Evolutionary conservation across 192 early-diverging fungal species (phyloP), one percentile per base, ranked within the genome.

Genomic region (Spinellus fusiger): DNA sequence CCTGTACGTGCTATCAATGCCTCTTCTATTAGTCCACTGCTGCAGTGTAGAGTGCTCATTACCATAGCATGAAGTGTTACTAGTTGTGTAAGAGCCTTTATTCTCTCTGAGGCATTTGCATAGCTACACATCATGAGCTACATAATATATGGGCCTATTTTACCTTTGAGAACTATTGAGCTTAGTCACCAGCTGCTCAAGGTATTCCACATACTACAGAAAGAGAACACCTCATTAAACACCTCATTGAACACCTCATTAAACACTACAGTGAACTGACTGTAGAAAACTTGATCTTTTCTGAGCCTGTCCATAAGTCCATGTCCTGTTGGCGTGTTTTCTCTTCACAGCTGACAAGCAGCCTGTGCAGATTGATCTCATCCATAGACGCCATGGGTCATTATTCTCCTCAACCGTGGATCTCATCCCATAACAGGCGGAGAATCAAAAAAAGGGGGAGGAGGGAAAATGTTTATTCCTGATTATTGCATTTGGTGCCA

Each of bases 241-340:
- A n/a, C n/a, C n/a, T n/a, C n/a, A n/a, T n/a, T n/a, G n/a, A n/a
- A n/a, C n/a, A n/a, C n/a, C n/a, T n/a, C n/a, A n/a, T n/a, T n/a
- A n/a, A n/a, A n/a, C n/a, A n/a, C n/a, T n/a, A n/a, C n/a, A n/a
- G n/a, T n/a, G n/a, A n/a, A 38, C 44, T 59, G 34, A 70, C 69
- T 22, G 62, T 54, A 12, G 56, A 54, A 40, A 61, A 64, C 40
- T 70, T 70, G 32, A 52, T 49, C 57, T 57, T 64, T 48, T 71
- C 54, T 15, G 59, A 69, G 10, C 29, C 53, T 40, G 60, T 52
- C 59, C 58, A 69, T 0, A 44, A 16, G 51, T 61, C 59, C 18
- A 61, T 12, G 27, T 62, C 28, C 15, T 51, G 47, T 49, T 69
- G 46, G 6, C 57, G 27, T 10, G 56, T 23, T 31, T 62, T 60